phyloP scores from a whole-genome alignment of 2,329 filamentous ascomycete genomes.

The Epichloe hybrida region DNA sequence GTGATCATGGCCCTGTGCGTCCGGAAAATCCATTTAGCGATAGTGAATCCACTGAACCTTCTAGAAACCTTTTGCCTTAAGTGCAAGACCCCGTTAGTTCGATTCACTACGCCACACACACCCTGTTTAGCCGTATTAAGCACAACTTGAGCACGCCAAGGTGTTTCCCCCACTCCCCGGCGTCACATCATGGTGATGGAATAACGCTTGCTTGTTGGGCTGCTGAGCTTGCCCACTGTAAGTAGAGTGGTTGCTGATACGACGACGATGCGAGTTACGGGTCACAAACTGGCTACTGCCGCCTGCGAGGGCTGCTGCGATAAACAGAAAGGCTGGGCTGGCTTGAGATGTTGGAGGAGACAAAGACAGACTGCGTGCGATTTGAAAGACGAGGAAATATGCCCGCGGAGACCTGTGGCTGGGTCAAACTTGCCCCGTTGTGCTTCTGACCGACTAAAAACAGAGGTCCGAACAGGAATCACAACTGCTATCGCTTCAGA shows the following conservation, averaged over 20 bases:
- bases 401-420: not conserved
- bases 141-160: constrained; percentile 1
- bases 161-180: not conserved
- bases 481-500: not conserved
- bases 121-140: not conserved
- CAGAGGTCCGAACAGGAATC: not conserved
- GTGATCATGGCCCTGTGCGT: no score
- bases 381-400: not conserved
- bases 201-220: not conserved
- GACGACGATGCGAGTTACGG: constrained; percentile 4
- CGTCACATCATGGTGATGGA: no score
- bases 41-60: constrained; percentile 28
- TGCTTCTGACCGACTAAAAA: not conserved
- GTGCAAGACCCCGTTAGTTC: constrained; percentile 18
- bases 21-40: no score
- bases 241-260: constrained; percentile 3
- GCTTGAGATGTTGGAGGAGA: not conserved
- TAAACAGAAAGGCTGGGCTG: constrained; percentile 2
- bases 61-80: constrained; percentile 26
- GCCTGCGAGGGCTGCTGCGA: not conserved
- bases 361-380: not conserved
- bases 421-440: not conserved
- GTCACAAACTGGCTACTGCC: not conserved
- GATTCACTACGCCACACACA: not conserved
- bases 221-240: not conserved